Percentiles rank a stretch among this genome's conserved stretches.
Evolutionary conservation across 352 stramenopile genomes (phyloP).

Genomic region (Stramenopiles sp.): DNA sequence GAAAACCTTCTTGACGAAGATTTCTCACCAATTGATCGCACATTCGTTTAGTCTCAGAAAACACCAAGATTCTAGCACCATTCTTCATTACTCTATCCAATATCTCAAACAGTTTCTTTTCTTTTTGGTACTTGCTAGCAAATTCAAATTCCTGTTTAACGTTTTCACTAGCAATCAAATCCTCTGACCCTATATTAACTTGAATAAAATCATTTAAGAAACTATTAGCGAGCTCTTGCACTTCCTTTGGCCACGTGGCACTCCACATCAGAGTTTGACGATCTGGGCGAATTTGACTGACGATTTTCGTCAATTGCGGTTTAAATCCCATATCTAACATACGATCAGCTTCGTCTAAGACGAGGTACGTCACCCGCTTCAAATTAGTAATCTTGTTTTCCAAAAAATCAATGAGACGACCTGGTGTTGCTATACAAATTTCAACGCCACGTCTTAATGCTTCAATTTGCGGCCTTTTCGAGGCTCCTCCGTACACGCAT

Average conservation of each 20-base stretch:
- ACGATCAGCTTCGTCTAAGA: constrained; percentile 88
- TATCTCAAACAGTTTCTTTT: background rate
- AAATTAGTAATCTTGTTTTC: constrained; percentile 91
- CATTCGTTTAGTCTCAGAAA: constrained; percentile 96
- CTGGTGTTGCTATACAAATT: constrained; percentile 84
- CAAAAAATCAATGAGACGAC: constrained; percentile 91
- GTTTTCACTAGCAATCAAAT: background rate
- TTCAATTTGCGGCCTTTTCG: constrained; percentile 91
- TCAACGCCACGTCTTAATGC: constrained; percentile 92
- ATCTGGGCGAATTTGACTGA: constrained; percentile 76
- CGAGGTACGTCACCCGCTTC: constrained; percentile 74
- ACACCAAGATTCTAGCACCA: constrained; percentile 64
- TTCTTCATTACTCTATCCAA: background rate
- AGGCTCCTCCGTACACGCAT: constrained; percentile 46
- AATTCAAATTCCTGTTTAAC: background rate
- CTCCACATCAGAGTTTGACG: constrained; percentile 87
- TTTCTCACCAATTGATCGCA: constrained; percentile 85
- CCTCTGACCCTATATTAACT: background rate
- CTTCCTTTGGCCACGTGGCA: constrained; percentile 72
- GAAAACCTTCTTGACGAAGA: constrained; percentile 72
- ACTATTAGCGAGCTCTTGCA: background rate
- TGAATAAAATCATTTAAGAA: background rate
- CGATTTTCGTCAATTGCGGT: constrained; percentile 94
- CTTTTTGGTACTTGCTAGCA: background rate
- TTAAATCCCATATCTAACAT: constrained; percentile 99